These are phyloP conservation scores for Saccharomycopsis sp. DNA, from an alignment of 805 yeast genomes.

Conservation along the genomic window DNA sequence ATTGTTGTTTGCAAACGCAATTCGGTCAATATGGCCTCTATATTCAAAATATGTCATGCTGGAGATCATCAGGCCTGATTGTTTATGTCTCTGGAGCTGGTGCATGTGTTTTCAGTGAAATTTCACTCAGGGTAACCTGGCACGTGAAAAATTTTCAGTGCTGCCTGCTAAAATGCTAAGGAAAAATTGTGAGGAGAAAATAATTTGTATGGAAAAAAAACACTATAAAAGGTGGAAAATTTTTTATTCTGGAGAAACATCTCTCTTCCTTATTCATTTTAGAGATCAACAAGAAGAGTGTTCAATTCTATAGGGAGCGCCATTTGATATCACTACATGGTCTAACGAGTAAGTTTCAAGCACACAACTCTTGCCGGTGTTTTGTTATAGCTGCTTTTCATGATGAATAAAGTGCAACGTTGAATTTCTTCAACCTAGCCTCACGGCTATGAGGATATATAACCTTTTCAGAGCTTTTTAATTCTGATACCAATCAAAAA, in stretches of 20 bases:
- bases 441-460: constrained; percentile 16
- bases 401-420: constrained; percentile 22
- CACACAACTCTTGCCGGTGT: too few relatives aligned
- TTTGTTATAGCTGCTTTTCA: constrained; percentile 2
- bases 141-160: not conserved
- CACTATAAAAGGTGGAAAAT: not conserved
- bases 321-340: too few relatives aligned
- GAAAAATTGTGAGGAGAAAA: not conserved
- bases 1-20: not conserved
- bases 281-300: not conserved
- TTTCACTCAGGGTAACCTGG: not conserved
- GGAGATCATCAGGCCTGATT: too few relatives aligned
- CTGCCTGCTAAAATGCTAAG: too few relatives aligned
- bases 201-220: not conserved
- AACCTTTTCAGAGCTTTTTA: constrained; percentile 22
- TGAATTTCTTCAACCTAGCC: constrained; percentile 22
- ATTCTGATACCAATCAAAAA: constrained; percentile 14
- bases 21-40: too few relatives aligned
- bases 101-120: not conserved
- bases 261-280: not conserved
- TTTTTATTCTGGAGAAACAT: not conserved
- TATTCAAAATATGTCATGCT: too few relatives aligned
- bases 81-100: not conserved
- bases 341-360: not conserved
- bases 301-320: too few relatives aligned